Base-by-base conservation (phyloP, 2,329 filamentous ascomycete genomes). In the Lecanosticta acicola region DNA sequence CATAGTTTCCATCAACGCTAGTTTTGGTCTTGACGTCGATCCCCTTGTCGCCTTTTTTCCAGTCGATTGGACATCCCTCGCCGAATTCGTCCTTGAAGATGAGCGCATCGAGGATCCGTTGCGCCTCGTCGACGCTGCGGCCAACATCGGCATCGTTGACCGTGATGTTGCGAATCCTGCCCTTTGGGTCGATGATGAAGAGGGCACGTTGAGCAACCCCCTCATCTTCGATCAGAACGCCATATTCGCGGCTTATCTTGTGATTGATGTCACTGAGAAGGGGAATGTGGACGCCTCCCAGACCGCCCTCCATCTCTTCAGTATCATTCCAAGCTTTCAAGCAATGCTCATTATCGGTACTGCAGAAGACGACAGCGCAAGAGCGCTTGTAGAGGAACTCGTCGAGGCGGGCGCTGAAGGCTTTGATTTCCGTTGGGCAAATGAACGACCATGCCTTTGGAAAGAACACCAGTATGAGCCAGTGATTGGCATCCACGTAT, bases 401-500 rank as follows among this genome's bases (percentile, higher is more conserved):
- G 44, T 75, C 63, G n/a, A 78, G 71, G 43, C 78, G 76, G 46
- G 81, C 76, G 65, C 76, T 79, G 69, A 78, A 83, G 60, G 80
- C 78, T 59, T 80, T 75, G 67, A 83, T 81, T 67, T 83, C 78
- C 61, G 77, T 80, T 20, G 78, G 78, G 70, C 80, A 83, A 62
- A 83, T 79, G 56, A 83, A 83, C 56, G 79, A 82, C 74, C 80
- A 84, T 59, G 81, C 80, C 68, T 81, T 79, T 46, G 80, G 80
- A 65, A 83, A 79, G 71, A 83, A 83, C 54, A 79, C 75, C 26
- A 84, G 77, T 57, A 83, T 71, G 48, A 83, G 75, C 80, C 80
- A 76, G 68, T 75, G 69, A 49, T 72, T 70, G 1, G 60, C 56
- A 35, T 53, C 40, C 3, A 58, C 59, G 45, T 63, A 65, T 7